Conservation (phyloP, 306 rosid species). For the Cicer chorassanicum region DNA sequence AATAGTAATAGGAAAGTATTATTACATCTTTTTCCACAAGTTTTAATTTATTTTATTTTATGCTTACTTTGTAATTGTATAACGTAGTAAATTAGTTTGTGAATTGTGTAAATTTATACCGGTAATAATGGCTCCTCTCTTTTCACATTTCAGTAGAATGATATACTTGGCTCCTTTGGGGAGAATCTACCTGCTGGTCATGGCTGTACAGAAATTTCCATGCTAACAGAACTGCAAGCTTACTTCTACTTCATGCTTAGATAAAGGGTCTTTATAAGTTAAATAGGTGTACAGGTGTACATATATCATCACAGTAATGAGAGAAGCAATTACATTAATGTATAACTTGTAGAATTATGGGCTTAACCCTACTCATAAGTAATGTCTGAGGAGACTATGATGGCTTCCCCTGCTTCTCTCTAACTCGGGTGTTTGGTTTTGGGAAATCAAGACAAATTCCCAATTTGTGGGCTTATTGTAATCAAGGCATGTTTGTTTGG, state of each 20-base stretch:
- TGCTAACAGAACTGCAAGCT: slow-evolving; percentile 36
- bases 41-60: not conserved
- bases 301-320: slow-evolving; percentile 34
- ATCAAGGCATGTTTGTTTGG: slow-evolving; percentile 19
- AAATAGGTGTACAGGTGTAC: slow-evolving; percentile 48
- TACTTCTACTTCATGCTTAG: slow-evolving; percentile 36
- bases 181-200: slow-evolving; percentile 42
- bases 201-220: slow-evolving; percentile 51
- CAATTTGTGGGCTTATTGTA: slow-evolving; percentile 34
- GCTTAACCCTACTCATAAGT: slow-evolving; percentile 23
- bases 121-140: slow-evolving; percentile 2
- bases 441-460: slow-evolving; percentile 17
- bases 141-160: slow-evolving; percentile 31
- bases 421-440: slow-evolving; percentile 21
- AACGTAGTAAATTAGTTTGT: not conserved
- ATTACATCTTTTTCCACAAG: too few relatives aligned
- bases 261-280: not conserved
- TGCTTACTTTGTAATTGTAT: slow-evolving; percentile 1
- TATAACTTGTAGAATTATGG: slow-evolving; percentile 35
- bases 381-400: slow-evolving; percentile 34
- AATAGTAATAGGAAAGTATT: too few relatives aligned
- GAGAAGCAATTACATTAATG: slow-evolving; percentile 37
- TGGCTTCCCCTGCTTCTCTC: slow-evolving; percentile 27
- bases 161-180: slow-evolving; percentile 32
- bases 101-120: slow-evolving; percentile 16